A percentile compares a stretch with the other conserved stretches of the same genome.
These are phyloP conservation scores for Exophiala bonariae DNA, from an alignment of 2,329 filamentous ascomycete genomes.

Conservation along the genomic window DNA sequence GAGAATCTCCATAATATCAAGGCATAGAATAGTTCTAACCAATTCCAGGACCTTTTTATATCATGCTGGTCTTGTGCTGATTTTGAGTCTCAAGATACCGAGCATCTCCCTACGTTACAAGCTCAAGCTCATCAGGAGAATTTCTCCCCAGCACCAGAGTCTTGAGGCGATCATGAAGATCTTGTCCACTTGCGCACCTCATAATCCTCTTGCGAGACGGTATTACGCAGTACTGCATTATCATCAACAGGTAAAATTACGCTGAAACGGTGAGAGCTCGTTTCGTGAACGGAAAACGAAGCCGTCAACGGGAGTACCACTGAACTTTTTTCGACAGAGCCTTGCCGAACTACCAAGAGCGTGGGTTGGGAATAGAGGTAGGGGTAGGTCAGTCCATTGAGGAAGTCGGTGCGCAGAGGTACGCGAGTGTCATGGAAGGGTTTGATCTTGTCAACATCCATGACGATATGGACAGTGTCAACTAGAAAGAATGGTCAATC, in stretches of 20 bases:
- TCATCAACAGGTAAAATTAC: neutral
- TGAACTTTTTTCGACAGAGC: no score
- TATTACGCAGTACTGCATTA: neutral
- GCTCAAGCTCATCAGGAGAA: neutral
- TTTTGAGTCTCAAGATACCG: slow-evolving; percentile 3
- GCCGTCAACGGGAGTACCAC: no score
- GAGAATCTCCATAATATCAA: neutral
- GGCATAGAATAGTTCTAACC: neutral
- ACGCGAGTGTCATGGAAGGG: no score
- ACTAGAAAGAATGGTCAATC: no score
- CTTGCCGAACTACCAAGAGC: no score
- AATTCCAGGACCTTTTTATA: slow-evolving; percentile 1
- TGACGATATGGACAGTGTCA: no score
- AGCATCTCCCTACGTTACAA: slow-evolving; percentile 1
- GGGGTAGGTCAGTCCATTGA: no score
- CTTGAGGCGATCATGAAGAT: slow-evolving; percentile 1
- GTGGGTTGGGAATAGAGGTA: no score
- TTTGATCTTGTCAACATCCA: no score
- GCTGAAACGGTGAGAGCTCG: no score
- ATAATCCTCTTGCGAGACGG: neutral
- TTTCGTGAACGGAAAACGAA: no score
- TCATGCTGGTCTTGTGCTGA: slow-evolving; percentile 3
- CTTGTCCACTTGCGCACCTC: neutral
- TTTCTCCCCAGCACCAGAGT: neutral
- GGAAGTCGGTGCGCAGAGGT: no score